A percentile compares a stretch with the other conserved stretches of the same genome.
phyloP scores from a whole-genome alignment of 805 yeast species.

The Candida pseudoglaebosa region DNA sequence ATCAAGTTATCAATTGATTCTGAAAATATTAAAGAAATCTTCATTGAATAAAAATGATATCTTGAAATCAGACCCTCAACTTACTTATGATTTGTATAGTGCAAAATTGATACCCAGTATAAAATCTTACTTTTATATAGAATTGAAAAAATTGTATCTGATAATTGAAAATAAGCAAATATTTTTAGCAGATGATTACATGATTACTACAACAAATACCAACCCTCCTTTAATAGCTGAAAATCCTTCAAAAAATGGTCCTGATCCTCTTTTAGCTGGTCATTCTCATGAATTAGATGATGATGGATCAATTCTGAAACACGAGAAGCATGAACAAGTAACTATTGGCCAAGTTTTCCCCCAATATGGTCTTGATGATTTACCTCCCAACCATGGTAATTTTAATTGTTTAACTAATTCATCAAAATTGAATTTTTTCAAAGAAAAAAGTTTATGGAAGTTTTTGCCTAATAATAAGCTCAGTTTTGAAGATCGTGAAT shows the following conservation, averaged over 20 bases:
- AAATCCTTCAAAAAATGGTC: background rate
- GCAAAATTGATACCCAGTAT: constrained; percentile 15
- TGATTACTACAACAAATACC: background rate
- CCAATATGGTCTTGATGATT: constrained; percentile 30
- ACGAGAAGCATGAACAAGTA: constrained; percentile 20
- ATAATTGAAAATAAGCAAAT: constrained; percentile 20
- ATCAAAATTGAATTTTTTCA: constrained; percentile 35
- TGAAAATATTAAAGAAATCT: constrained; percentile 20
- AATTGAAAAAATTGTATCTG: constrained; percentile 17
- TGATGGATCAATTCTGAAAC: background rate
- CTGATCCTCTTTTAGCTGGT: constrained; percentile 1
- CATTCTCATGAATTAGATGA: background rate
- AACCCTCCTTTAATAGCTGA: background rate
- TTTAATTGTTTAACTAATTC: constrained; percentile 31
- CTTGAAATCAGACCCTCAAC: constrained; percentile 11
- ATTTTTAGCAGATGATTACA: constrained; percentile 6
- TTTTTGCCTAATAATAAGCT: constrained; percentile 26
- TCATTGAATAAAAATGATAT: constrained; percentile 16
- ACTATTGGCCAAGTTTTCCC: constrained; percentile 39
- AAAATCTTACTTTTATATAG: constrained; percentile 23
- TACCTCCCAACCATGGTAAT: constrained; percentile 29
- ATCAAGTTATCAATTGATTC: constrained; percentile 38
- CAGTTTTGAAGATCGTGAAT: constrained; percentile 32
- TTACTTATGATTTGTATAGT: constrained; percentile 22
- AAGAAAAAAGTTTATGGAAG: constrained; percentile 17